These are phyloP conservation scores for Linum lewisii DNA, from an alignment of 345 rosid species.

Conservation along the genomic window DNA sequence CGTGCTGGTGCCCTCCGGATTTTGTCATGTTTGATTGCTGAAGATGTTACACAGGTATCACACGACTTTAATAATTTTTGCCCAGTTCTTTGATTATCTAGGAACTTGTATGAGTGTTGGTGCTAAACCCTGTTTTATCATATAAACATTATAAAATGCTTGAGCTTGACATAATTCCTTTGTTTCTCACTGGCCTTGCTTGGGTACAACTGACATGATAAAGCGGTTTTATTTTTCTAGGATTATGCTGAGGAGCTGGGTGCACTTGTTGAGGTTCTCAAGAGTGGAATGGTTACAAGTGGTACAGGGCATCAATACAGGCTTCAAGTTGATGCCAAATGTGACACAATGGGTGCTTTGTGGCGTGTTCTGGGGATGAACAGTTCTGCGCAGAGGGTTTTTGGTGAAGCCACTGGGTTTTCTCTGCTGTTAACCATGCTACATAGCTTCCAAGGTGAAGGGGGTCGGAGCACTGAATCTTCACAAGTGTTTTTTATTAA, in stretches of 20 bases:
- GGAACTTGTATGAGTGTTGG: not conserved
- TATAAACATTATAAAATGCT: not conserved
- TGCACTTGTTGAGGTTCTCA: slow-evolving; percentile 79
- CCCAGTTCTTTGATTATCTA: not conserved
- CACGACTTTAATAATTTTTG: not conserved
- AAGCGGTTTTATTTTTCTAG: slow-evolving; percentile 30
- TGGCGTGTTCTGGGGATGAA: slow-evolving; percentile 93
- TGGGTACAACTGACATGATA: slow-evolving; percentile 5
- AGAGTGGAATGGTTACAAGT: slow-evolving; percentile 96
- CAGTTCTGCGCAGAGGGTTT: slow-evolving; percentile 72
- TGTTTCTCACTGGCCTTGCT: not conserved
- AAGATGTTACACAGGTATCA: slow-evolving; percentile 77
- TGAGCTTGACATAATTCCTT: not conserved
- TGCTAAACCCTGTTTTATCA: not conserved
- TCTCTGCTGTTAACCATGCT: slow-evolving; percentile 91
- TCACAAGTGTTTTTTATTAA: slow-evolving; percentile 44
- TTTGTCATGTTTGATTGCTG: slow-evolving; percentile 89
- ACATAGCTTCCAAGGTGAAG: slow-evolving; percentile 77
- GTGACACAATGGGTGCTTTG: slow-evolving; percentile 92
- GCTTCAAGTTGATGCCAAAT: slow-evolving; percentile 85
- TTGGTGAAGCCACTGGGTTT: slow-evolving; percentile 97
- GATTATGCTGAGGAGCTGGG: slow-evolving; percentile 89
- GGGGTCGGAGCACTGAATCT: slow-evolving; percentile 45
- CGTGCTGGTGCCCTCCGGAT: slow-evolving; percentile 84
- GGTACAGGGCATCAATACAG: slow-evolving; percentile 77